Percentiles rank a stretch among this genome's conserved stretches.
Conservation (phyloP, 2,329 filamentous ascomycete species). For the Plectosphaerella plurivora region DNA sequence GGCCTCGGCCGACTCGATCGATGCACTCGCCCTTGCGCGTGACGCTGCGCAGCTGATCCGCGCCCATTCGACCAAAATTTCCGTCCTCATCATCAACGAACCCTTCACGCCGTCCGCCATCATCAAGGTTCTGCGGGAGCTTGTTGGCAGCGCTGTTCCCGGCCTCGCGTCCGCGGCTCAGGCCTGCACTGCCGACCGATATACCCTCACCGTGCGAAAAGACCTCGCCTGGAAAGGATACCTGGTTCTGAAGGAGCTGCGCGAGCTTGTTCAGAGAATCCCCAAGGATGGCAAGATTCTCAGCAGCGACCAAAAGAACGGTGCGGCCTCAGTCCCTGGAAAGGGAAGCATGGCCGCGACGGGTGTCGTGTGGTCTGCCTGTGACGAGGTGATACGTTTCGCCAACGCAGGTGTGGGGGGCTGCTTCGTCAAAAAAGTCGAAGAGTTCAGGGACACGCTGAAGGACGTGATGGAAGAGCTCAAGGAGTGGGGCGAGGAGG, state of each 20-base stretch:
- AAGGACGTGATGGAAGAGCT: conserved; percentile 82
- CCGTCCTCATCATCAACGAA: conserved; percentile 78
- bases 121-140: conserved; percentile 62
- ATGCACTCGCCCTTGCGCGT: conserved; percentile 64
- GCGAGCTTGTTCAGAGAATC: conserved; percentile 55
- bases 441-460: conserved; percentile 69
- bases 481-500: conserved; percentile 80
- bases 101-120: conserved; percentile 82
- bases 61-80: conserved; percentile 83
- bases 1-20: conserved; percentile 22
- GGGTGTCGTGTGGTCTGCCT: conserved; percentile 78
- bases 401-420: conserved; percentile 65
- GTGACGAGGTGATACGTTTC: conserved; percentile 66
- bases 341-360: conserved; percentile 60
- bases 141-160: conserved; percentile 70
- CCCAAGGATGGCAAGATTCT: conserved; percentile 52
- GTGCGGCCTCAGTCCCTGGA: conserved; percentile 25
- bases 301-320: conserved; percentile 40
- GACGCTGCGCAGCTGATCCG: conserved; percentile 70
- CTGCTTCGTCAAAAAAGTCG: conserved; percentile 65
- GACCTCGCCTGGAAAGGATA: conserved; percentile 60
- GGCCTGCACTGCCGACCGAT: conserved; percentile 55
- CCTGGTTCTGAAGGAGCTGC: conserved; percentile 59
- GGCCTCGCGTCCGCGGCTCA: conserved; percentile 69
- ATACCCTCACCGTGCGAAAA: conserved; percentile 57